These are phyloP conservation scores for Arabidopsis suecica DNA, from an alignment of 345 rosid genomes.

Conservation along the genomic window DNA sequence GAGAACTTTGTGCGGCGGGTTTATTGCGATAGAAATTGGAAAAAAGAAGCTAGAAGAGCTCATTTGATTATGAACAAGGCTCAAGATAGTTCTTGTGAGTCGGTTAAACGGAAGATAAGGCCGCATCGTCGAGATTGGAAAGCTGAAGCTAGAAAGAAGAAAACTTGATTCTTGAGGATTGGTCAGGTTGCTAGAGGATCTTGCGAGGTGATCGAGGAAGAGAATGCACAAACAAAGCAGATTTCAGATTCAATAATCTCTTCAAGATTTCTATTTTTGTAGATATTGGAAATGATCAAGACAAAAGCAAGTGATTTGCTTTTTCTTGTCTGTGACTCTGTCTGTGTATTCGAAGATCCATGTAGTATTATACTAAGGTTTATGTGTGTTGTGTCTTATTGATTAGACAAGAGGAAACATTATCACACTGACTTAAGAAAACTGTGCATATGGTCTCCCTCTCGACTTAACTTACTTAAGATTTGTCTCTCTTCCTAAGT, in stretches of 20 bases:
- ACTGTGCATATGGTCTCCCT: not conserved
- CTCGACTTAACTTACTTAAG: not conserved
- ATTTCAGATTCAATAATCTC: not conserved
- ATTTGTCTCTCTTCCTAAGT: not conserved
- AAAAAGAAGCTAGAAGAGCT: constrained; percentile 74
- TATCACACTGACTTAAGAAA: not conserved
- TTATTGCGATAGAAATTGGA: constrained; percentile 69
- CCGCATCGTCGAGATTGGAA: constrained; percentile 66
- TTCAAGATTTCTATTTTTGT: not conserved
- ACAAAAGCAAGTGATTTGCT: not conserved
- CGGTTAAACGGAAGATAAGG: constrained; percentile 36
- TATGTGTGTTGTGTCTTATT: constrained; percentile 1
- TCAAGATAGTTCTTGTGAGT: constrained; percentile 39
- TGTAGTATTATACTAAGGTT: constrained; percentile 8
- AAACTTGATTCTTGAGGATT: constrained; percentile 36
- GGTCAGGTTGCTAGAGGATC: constrained; percentile 9
- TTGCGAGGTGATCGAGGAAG: not conserved
- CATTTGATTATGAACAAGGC: constrained; percentile 39
- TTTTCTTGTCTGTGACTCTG: not conserved
- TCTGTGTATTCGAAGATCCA: not conserved
- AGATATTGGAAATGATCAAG: constrained; percentile 1
- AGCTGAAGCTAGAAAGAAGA: constrained; percentile 72
- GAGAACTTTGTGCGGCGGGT: constrained; percentile 44
- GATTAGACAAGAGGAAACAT: not conserved
- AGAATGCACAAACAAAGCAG: not conserved